Evolutionary conservation across 352 stramenopile species (phyloP).

Genomic region (Peronospora tabacina): DNA sequence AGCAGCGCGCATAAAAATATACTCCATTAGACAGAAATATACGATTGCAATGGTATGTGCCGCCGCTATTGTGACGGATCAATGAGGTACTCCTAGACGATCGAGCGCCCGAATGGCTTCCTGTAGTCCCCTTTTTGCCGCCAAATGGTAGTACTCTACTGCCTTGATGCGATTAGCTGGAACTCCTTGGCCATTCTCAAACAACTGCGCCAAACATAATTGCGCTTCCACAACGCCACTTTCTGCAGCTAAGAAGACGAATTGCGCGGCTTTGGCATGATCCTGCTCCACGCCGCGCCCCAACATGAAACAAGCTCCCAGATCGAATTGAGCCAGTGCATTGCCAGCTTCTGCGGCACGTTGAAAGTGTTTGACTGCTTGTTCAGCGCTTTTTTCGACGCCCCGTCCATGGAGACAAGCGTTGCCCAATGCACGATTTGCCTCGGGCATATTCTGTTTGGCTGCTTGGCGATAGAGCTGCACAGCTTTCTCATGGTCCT

Average conservation of each 20-base stretch:
- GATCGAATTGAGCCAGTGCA: slow-evolving; percentile 60
- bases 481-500: slow-evolving; percentile 49
- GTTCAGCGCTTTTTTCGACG: slow-evolving; percentile 20
- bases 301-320: slow-evolving; percentile 75
- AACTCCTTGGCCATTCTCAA: slow-evolving; percentile 54
- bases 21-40: too few relatives aligned
- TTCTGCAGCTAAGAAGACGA: slow-evolving; percentile 65
- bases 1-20: too few relatives aligned
- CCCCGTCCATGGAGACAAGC: slow-evolving; percentile 44
- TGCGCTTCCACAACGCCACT: slow-evolving; percentile 54
- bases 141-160: slow-evolving; percentile 68
- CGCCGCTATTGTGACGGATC: too few relatives aligned
- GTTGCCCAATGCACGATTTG: slow-evolving; percentile 51
- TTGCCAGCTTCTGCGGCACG: slow-evolving; percentile 54
- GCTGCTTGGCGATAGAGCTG: slow-evolving; percentile 52
- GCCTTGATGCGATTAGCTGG: slow-evolving; percentile 46
- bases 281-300: slow-evolving; percentile 55
- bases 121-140: slow-evolving; percentile 42
- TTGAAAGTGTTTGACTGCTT: slow-evolving; percentile 49
- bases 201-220: slow-evolving; percentile 69
- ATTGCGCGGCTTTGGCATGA: slow-evolving; percentile 50
- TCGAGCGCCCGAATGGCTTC: slow-evolving; percentile 48
- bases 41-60: too few relatives aligned
- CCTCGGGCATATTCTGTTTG: slow-evolving; percentile 59
- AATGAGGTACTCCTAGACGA: slow-evolving; percentile 34